phyloP scores from a whole-genome alignment of 306 rosid genomes.

The Rosa persica region DNA sequence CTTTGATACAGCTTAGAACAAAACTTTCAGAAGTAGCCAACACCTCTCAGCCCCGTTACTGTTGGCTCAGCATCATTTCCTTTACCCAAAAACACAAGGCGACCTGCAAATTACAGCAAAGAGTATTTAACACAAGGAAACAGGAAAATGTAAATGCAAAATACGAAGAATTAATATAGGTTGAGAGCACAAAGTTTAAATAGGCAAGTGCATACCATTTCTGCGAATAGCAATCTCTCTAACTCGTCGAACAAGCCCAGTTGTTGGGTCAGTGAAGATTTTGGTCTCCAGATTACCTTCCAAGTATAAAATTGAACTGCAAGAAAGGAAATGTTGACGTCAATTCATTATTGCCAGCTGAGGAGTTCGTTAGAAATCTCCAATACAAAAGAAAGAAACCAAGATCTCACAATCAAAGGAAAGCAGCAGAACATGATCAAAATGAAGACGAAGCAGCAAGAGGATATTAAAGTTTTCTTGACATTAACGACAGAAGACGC shows the following conservation, averaged over 20 bases:
- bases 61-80: conserved; percentile 46
- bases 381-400: background rate
- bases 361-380: background rate
- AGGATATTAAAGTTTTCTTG: background rate
- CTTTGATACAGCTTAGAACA: background rate
- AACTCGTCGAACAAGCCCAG: conserved; percentile 76
- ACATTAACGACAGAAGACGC: background rate
- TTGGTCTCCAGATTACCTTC: conserved; percentile 92
- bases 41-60: conserved; percentile 37
- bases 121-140: background rate
- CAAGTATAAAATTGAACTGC: conserved; percentile 68
- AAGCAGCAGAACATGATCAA: background rate
- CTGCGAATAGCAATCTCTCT: conserved; percentile 80
- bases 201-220: conserved; percentile 43
- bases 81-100: conserved; percentile 63
- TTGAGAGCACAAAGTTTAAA: background rate
- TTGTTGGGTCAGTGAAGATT: conserved; percentile 56
- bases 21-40: conserved; percentile 58
- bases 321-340: conserved; percentile 10
- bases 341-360: background rate
- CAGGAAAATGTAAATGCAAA: background rate
- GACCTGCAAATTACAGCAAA: conserved; percentile 51
- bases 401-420: background rate
- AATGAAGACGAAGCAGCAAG: background rate
- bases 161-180: background rate